Evolutionary conservation across 2,329 filamentous ascomycete species (phyloP).

Genomic region (Cryphonectria naterciae): DNA sequence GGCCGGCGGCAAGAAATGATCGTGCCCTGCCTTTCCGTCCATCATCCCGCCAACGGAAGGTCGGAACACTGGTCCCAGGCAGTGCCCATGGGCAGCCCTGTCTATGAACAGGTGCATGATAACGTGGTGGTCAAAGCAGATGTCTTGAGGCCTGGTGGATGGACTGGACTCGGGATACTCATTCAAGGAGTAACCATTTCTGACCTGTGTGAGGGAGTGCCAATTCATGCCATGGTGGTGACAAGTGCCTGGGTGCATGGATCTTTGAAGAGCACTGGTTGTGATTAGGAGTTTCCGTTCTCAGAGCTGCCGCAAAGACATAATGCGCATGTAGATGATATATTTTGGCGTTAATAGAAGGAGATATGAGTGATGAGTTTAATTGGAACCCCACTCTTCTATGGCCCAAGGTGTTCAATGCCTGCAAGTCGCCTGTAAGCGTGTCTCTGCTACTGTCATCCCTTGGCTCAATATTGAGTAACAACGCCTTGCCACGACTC

Average conservation of each 20-base stretch:
- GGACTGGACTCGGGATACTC: not conserved
- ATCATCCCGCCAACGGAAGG: not conserved
- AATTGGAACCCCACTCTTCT: not conserved
- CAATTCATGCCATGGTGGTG: not conserved
- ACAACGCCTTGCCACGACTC: not conserved
- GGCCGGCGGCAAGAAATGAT: slow-evolving; percentile 28
- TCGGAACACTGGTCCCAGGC: not conserved
- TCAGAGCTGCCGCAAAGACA: slow-evolving; percentile 1
- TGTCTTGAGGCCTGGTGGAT: not conserved
- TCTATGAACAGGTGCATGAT: not conserved
- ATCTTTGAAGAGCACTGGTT: not conserved
- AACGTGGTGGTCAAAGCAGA: not conserved
- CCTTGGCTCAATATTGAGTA: not conserved
- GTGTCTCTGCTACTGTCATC: not conserved
- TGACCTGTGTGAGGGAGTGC: not conserved
- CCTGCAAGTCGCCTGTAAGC: not conserved
- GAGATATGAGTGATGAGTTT: slow-evolving; percentile 1
- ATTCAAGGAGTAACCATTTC: not conserved
- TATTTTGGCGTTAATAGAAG: slow-evolving; percentile 13
- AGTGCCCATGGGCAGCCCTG: not conserved
- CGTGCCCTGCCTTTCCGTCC: not conserved
- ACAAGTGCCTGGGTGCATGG: not conserved
- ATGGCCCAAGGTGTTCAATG: not conserved
- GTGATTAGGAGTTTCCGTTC: not conserved
- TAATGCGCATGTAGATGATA: slow-evolving; percentile 11